These are phyloP conservation scores for Citrus maxima DNA, from an alignment of 345 rosid genomes.

Conservation along the genomic window DNA sequence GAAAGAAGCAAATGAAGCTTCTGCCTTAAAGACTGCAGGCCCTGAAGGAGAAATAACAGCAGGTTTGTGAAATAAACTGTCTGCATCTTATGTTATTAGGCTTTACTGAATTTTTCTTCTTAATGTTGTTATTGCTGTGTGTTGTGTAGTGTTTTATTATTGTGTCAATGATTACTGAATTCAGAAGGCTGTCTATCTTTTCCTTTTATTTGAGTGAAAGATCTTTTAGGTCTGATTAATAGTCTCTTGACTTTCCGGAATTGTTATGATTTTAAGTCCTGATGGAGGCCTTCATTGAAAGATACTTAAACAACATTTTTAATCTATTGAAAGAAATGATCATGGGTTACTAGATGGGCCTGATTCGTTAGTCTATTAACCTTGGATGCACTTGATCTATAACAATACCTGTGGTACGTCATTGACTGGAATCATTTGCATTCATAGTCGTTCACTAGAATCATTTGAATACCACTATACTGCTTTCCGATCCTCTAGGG, in stretches of 20 bases:
- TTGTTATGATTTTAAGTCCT: not conserved
- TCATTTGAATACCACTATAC: not conserved
- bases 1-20: constrained; percentile 57
- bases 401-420: not conserved
- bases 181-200: not conserved
- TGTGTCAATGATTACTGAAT: not conserved
- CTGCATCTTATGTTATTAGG: not conserved
- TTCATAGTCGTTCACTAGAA: not conserved
- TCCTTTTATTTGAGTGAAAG: not conserved
- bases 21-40: constrained; percentile 77
- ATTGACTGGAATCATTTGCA: not conserved
- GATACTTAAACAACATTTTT: not conserved
- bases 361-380: not conserved
- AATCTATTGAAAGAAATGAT: not conserved
- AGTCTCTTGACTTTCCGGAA: not conserved
- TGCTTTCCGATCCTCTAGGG: not conserved
- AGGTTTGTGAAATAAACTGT: constrained; percentile 38
- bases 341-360: not conserved
- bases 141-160: not conserved
- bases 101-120: not conserved
- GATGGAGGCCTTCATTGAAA: not conserved
- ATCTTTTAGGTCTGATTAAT: not conserved
- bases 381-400: not conserved
- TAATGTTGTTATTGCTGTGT: not conserved
- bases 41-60: constrained; percentile 86